These are phyloP conservation scores for Zanthoxylum bungeanum DNA, from an alignment of 345 rosid genomes.

Conservation along the genomic window DNA sequence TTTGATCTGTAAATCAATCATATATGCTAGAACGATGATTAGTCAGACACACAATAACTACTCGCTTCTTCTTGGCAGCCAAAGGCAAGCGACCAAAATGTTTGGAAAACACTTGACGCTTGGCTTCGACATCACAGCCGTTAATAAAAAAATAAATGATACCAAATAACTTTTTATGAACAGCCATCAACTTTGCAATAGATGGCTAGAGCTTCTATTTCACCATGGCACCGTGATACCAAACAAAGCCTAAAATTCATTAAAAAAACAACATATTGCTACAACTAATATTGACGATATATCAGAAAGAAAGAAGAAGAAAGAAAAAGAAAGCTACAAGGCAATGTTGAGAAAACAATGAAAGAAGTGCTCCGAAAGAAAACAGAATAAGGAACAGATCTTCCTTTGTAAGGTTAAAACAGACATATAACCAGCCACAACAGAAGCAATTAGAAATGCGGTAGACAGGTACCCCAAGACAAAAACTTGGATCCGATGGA, in stretches of 20 bases:
- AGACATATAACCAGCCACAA: conserved; percentile 58
- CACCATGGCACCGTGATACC: neutral
- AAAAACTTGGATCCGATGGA: conserved; percentile 72
- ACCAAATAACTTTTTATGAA: neutral
- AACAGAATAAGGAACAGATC: conserved; percentile 62
- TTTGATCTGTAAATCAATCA: neutral
- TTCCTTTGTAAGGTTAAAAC: conserved; percentile 75
- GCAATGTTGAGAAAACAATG: conserved; percentile 68
- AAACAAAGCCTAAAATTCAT: neutral
- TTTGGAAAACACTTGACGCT: too few relatives aligned
- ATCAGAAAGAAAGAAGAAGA: neutral
- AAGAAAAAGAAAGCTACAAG: conserved; percentile 43
- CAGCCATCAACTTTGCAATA: too few relatives aligned
- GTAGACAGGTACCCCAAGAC: conserved; percentile 65
- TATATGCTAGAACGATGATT: neutral
- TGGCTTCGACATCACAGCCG: neutral
- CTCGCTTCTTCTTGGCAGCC: neutral
- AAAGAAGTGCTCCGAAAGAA: conserved; percentile 58
- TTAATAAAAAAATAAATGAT: too few relatives aligned
- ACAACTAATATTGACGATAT: too few relatives aligned
- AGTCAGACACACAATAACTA: too few relatives aligned
- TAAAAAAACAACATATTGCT: neutral
- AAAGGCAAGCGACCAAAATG: neutral
- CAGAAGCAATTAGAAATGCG: conserved; percentile 47
- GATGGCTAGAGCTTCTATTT: neutral